Conservation (phyloP, 2,329 filamentous ascomycete species). For the Leptographium galeiforme region DNA sequence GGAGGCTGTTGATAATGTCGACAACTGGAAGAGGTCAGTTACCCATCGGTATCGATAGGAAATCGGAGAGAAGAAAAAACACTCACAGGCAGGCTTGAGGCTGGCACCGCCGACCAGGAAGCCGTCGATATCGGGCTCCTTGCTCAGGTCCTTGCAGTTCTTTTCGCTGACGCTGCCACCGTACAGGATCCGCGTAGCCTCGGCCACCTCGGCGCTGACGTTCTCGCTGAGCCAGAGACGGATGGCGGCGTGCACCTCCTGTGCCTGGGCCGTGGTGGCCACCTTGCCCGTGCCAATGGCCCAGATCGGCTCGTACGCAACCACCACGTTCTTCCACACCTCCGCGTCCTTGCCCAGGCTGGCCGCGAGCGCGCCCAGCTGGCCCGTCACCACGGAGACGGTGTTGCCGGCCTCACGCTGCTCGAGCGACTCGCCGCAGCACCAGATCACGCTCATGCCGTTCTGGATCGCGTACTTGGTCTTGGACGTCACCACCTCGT, state of each 20-base stretch:
- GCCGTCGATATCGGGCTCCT: conserved; percentile 90
- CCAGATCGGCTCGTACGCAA: conserved; percentile 99
- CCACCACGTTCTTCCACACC: conserved; percentile 76
- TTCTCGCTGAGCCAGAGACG: conserved; percentile 75
- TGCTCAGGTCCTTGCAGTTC: conserved; percentile 88
- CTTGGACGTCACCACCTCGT: conserved; percentile 81
- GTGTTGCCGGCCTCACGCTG: conserved; percentile 79
- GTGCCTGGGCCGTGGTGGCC: conserved; percentile 75
- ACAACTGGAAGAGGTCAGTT: conserved; percentile 27
- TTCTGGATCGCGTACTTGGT: conserved; percentile 84
- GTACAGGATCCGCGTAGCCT: conserved; percentile 88
- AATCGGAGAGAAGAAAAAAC: neutral
- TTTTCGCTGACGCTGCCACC: conserved; percentile 95
- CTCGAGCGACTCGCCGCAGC: conserved; percentile 91
- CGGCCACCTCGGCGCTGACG: conserved; percentile 60
- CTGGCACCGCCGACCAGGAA: conserved; percentile 95
- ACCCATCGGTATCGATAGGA: neutral
- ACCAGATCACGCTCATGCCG: conserved; percentile 85
- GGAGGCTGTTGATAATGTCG: conserved; percentile 46
- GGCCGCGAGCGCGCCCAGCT: conserved; percentile 66
- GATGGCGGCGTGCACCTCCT: conserved; percentile 88
- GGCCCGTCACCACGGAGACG: conserved; percentile 69
- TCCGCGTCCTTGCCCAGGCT: conserved; percentile 49
- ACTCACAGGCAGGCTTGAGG: conserved; percentile 88
- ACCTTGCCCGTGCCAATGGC: conserved; percentile 89